A percentile compares a stretch with the other conserved stretches of the same genome.
Evolutionary conservation across 1,284 basidiomycete genomes (phyloP).

Genomic region (Austroboletus olivaceoglutinosus): DNA sequence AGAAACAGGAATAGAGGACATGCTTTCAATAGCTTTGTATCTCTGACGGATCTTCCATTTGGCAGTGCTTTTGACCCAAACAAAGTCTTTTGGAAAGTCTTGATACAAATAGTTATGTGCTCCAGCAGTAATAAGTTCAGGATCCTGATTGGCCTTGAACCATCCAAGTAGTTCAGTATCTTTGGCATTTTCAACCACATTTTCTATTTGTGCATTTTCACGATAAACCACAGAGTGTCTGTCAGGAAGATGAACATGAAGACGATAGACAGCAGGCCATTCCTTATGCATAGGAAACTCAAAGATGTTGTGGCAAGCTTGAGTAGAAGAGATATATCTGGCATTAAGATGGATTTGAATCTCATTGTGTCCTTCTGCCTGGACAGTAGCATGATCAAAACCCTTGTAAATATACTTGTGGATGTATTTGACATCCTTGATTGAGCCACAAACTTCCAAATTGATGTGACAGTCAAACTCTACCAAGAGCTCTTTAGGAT

Average conservation of each 20-base stretch:
- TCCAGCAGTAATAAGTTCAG: conserved; percentile 15
- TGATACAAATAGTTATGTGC: conserved; percentile 36
- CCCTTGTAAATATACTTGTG: conserved; percentile 48
- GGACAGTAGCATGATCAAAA: conserved; percentile 30
- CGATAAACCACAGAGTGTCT: conserved; percentile 38
- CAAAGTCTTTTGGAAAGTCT: conserved; percentile 36
- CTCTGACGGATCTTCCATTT: conserved; percentile 29
- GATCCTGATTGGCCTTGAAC: conserved; percentile 38
- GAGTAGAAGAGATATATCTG: conserved; percentile 12
- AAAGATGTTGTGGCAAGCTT: conserved; percentile 19
- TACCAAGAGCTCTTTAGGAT: conserved; percentile 7
- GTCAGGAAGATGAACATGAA: conserved; percentile 16
- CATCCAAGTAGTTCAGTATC: conserved; percentile 35
- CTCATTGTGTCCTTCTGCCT: conserved; percentile 7
- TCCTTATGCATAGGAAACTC: conserved; percentile 21
- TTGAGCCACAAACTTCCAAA: conserved; percentile 30
- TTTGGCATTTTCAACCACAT: conserved; percentile 21
- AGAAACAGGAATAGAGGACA: conserved; percentile 29
- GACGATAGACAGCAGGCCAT: conserved; percentile 13
- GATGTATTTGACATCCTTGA: conserved; percentile 40
- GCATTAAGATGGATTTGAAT: conserved; percentile 16
- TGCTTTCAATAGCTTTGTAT: conserved; percentile 26
- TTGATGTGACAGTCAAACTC: conserved; percentile 51
- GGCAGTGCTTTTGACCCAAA: conserved; percentile 1
- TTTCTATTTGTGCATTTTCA: conserved; percentile 13